Conservation (phyloP, 371 early-diverging fungal species). For the Thermomucor indicae-seudaticae region DNA sequence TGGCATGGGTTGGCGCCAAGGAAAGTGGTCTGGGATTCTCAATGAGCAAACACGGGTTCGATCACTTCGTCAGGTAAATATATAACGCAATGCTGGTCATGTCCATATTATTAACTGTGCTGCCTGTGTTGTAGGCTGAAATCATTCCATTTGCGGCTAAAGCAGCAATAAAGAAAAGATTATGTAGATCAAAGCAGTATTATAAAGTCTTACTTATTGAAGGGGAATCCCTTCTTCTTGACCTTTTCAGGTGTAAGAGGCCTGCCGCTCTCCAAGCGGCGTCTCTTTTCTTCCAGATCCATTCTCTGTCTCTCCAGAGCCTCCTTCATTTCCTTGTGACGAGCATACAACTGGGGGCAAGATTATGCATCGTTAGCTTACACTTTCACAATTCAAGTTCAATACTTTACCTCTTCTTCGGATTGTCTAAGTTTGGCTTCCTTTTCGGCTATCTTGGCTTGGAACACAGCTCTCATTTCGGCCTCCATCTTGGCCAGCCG, state of each 20-base stretch:
- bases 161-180: conserved; percentile 23
- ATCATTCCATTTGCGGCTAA: conserved; percentile 44
- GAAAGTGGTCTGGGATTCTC: conserved; percentile 79
- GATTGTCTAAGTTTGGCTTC: conserved; percentile 93
- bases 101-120: background rate
- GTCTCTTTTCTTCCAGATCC: conserved; percentile 92
- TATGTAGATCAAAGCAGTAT: background rate
- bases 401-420: conserved; percentile 80
- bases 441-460: conserved; percentile 96
- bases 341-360: conserved; percentile 86
- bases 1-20: conserved; percentile 83
- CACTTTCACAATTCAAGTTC: too few relatives aligned
- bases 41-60: conserved; percentile 65
- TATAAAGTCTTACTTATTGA: conserved; percentile 44
- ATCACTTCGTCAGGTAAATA: conserved; percentile 56
- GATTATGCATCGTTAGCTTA: too few relatives aligned
- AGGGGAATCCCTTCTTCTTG: conserved; percentile 71
- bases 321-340: conserved; percentile 95
- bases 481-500: conserved; percentile 96
- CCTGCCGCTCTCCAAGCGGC: conserved; percentile 75
- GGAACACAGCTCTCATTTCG: conserved; percentile 96
- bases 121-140: conserved; percentile 30
- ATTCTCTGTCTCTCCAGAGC: conserved; percentile 88
- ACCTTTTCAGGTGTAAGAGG: conserved; percentile 82
- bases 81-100: background rate